Evolutionary conservation across 1,284 basidiomycete species (phyloP), one percentile per base, ranked within the genome.

Genomic region (Ganoderma boninense): DNA sequence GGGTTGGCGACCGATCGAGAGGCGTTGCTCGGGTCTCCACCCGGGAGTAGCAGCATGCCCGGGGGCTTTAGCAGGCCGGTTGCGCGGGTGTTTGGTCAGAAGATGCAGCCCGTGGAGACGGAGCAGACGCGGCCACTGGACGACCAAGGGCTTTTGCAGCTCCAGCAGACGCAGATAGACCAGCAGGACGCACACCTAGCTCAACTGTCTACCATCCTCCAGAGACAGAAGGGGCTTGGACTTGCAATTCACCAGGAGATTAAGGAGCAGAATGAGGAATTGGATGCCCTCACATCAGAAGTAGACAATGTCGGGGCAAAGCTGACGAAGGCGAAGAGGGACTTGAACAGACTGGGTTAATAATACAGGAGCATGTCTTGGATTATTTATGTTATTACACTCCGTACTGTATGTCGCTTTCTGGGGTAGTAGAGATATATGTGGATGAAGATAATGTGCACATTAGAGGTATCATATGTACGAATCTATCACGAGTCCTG

Each of bases 161-260:
- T 97, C 67, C 97, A 99, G 79, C 86, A 92, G 74, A 84, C 85
- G 29, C 91, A 95, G 80, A 92, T 99, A 80, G 87, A 91, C 61
- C 86, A 92, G 69, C 97, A 99, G 81, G 97, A 99, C 77, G 78
- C 85, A 40, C 93, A 97, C 77, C 86, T 98, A 35, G 85, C 91
- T 14, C 89, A 92, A 73, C 84, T 99, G 49, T 91, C 94, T 0
- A 87, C 94, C 0, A 91, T 98, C 69, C 84, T 99, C n/a, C 89
- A 90, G 72, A 87, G 95, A 54, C 97, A 99, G 82, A 88, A 91
- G 74, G 90, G 94, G 67, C 87, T 99, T 61, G 97, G 97, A 13
- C 86, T 95, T 73, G 95, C 96, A 20, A 99, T 99, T 73, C 87
- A 89, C 69, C 86, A 87, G 66, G 97, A 99, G 83, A 90, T 99